These are phyloP conservation scores for Aspergillus luchuensis DNA, from an alignment of 2,329 filamentous ascomycete genomes.

Conservation along the genomic window DNA sequence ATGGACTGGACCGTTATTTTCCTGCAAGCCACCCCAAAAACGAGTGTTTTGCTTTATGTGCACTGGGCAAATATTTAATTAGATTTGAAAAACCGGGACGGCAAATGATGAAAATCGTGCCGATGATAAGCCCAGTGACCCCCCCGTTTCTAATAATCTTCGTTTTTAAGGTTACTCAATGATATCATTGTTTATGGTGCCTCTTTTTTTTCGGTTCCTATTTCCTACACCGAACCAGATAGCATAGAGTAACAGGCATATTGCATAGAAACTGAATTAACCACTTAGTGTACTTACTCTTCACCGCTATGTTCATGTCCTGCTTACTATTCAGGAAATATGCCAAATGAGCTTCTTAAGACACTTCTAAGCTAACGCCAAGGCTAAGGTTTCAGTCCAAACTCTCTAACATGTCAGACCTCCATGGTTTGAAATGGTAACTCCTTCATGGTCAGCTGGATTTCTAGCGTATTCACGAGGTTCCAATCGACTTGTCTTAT, in stretches of 20 bases:
- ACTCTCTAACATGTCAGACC: neutral
- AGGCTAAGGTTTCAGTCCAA: neutral
- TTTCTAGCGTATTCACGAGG: no score
- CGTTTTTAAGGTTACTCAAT: neutral
- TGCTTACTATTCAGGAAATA: neutral
- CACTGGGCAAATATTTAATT: neutral
- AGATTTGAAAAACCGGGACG: neutral
- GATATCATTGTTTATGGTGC: neutral
- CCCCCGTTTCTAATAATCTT: neutral
- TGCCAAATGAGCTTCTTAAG: neutral
- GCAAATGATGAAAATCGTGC: neutral
- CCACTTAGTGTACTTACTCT: no score
- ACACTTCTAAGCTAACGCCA: neutral
- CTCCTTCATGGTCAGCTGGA: neutral
- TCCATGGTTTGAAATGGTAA: neutral
- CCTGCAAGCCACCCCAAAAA: neutral
- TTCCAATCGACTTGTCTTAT: no score
- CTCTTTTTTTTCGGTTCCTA: neutral
- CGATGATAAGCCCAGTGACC: neutral
- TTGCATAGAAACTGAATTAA: no score
- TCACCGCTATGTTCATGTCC: neutral
- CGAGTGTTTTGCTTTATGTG: neutral
- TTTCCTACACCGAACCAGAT: neutral
- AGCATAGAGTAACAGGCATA: neutral
- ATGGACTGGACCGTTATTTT: neutral